Evolutionary conservation across 257 asterid species (phyloP), one percentile per base, ranked within the genome.

Genomic region (Solanum sejunctum): DNA sequence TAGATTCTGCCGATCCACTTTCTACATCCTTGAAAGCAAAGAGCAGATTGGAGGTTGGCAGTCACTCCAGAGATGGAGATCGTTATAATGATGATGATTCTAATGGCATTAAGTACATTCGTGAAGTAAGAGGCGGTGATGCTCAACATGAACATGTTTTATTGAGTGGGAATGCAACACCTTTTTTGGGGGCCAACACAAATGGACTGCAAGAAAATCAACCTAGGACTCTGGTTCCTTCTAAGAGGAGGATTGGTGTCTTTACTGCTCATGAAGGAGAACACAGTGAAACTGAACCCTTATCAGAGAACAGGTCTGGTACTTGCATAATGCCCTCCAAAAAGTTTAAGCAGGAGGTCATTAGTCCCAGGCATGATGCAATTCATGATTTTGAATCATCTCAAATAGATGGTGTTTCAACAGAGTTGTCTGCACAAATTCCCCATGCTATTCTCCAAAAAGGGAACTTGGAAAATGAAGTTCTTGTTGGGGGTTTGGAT

Each of bases 11-110:
- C 41, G 85, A 89, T 88, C 87, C 93, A 85, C 80, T 86, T 82
- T 87, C 84, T 81, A 89, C 86, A 83, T 88, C 94, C 81, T 86
- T 92, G 84, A 91, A 89, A 87, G 91, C 89, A 75, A 84, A 82
- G 83, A 90, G 95, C 81, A 90, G 95, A 85, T 86, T 89, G 87
- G 82, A 69, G 55, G 79, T 84, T 83, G 85, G 77, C 71, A 82
- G 87, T 84, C 91, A 70, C 55, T 71, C 84, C 57, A 87, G 88
- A 79, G 84, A 61, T 84, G 85, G 81, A 32, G 51, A 61, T 80
- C 56, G 81, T 10, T 71, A 23, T 12, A 73, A 73, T 45, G 84
- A 56, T 85, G 89, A 75, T 61, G 81, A 81, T 58, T 36, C 71
- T 83, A 85, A 80, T 82, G 87, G 67, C 63, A 71, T 77, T 64